These are phyloP conservation scores for Fomitopsis pinicola DNA, from an alignment of 1,284 basidiomycete genomes.

Conservation along the genomic window DNA sequence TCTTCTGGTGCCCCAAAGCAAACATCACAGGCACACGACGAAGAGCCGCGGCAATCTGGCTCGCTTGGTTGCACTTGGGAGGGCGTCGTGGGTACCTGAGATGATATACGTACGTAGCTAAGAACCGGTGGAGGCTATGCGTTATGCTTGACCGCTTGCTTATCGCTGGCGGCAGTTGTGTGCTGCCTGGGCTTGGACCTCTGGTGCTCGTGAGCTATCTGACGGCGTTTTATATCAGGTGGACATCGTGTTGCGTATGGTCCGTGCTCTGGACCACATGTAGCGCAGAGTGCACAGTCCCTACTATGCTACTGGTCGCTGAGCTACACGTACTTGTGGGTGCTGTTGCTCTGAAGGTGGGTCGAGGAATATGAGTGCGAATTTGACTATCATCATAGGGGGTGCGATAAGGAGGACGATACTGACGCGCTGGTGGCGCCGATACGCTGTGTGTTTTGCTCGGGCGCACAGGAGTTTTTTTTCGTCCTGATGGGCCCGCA, in stretches of 20 bases:
- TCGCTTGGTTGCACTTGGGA: neutral
- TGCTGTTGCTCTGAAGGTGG: neutral
- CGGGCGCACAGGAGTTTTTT: neutral
- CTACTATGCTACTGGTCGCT: neutral
- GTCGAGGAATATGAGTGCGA: neutral
- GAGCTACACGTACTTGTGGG: neutral
- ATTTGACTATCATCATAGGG: neutral
- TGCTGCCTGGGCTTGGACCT: neutral
- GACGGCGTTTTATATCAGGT: neutral
- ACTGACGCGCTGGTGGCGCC: neutral
- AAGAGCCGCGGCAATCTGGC: neutral
- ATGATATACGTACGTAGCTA: neutral
- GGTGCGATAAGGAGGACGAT: neutral
- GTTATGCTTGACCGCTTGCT: neutral
- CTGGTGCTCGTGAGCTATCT: neutral
- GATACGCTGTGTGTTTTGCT: neutral
- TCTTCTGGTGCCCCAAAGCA: neutral
- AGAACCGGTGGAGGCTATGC: too few species aligned
- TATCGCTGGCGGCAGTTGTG: neutral
- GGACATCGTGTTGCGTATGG: neutral
- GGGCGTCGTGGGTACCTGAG: neutral
- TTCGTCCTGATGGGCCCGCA: neutral
- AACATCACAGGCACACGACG: too few species aligned
- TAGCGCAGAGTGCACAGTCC: neutral
- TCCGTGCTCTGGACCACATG: constrained; percentile 6